Evolutionary conservation across 2,329 filamentous ascomycete genomes (phyloP), one percentile per base, ranked within the genome.

Genomic region (Proliferodiscus dingleyae): DNA sequence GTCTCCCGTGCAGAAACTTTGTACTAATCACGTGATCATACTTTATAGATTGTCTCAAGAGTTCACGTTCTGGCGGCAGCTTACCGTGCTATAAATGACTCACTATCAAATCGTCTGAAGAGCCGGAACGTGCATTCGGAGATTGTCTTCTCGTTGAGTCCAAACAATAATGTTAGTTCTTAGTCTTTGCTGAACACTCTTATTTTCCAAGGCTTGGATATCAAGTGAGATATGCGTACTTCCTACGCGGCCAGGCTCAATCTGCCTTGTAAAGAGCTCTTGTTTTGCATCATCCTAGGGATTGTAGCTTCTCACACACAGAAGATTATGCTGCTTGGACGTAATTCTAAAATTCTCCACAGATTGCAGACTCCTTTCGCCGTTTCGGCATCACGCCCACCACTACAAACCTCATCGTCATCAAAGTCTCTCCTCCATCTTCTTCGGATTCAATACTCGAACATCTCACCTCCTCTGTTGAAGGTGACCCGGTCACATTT

Each of bases 311-410:
- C n/a, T n/a, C n/a, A n/a, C n/a, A n/a, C n/a, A n/a, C n/a, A n/a
- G n/a, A n/a, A n/a, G n/a, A n/a, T n/a, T n/a, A n/a, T n/a, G n/a
- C n/a, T n/a, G n/a, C n/a, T n/a, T 11, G 24, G 11, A 26, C 6
- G 24, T 6, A 6, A 21, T 21, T 22, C 29, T 22, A 19, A 48
- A 39, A 23, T 24, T n/a, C 42, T n/a, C n/a, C 5, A 41, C 24
- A 94, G 89, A 97, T 98, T 61, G 80, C 89, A 41, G 90, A 96
- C 57, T 84, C 89, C 0, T 97, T 97, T 67, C 84, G 88, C 24
- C 83, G 85, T 43, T 95, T 93, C 61, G 93, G 93, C 38, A 82
- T 97, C 47, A 72, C 78, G 1, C 79, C 87, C 10, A 69, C 73
- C 9, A 93, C 85, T 2, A 82, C 75, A 36, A 68, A 83, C 55